Percentiles rank a stretch among this genome's conserved stretches.
Conservation (phyloP, 192 early-diverging fungal species). For the Coemansia sp. region DNA sequence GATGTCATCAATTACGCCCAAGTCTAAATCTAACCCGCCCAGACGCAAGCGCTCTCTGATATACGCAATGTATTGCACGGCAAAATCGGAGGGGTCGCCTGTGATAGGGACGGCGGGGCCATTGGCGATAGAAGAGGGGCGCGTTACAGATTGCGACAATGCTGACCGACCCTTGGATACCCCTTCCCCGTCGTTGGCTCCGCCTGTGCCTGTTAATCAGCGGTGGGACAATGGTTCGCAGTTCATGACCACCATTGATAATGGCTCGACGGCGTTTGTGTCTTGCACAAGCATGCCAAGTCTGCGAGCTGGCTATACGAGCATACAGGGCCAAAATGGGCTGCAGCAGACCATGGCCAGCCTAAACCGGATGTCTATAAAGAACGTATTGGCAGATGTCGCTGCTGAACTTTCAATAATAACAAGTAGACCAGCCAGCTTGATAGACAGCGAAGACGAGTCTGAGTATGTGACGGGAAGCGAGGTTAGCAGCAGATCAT, state of each 20-base stretch:
- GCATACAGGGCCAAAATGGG: neutral
- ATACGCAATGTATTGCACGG: constrained; percentile 51
- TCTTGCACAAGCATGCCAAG: constrained; percentile 35
- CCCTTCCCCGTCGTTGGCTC: neutral
- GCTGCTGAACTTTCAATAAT: neutral
- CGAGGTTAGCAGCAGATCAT: constrained; percentile 22
- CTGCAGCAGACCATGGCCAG: neutral
- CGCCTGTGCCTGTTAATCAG: neutral
- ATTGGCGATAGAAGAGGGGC: neutral
- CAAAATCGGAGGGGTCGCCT: constrained; percentile 16
- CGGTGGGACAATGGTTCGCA: neutral
- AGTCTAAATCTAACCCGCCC: constrained; percentile 11
- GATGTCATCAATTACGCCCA: neutral
- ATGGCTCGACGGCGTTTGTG: constrained; percentile 27
- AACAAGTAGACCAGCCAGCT: neutral
- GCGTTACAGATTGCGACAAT: neutral
- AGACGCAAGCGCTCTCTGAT: constrained; percentile 52
- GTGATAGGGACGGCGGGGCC: neutral
- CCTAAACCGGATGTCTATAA: neutral
- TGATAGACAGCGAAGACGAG: constrained; percentile 11
- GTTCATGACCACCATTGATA: constrained; percentile 8
- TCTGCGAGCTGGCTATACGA: neutral
- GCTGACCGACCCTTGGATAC: neutral
- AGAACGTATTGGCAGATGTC: neutral
- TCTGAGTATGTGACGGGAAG: constrained; percentile 14